phyloP scores from a whole-genome alignment of 371 early-diverging fungal species.

The Coemansia sp. region DNA sequence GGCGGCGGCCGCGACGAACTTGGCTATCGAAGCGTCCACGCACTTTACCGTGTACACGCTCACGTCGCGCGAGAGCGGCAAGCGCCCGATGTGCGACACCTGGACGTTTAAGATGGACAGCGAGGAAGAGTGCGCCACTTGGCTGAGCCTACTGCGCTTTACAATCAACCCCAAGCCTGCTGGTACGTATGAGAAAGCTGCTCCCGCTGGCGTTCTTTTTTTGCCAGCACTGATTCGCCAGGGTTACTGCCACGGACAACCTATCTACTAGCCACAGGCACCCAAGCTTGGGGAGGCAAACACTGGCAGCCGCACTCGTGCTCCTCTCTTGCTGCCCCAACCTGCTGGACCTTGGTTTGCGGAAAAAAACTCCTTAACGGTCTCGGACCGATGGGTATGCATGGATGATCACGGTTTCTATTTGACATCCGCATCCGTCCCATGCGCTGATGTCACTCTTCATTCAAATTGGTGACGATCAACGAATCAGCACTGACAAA shows the following conservation, averaged over 20 bases:
- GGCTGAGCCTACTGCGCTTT: constrained; percentile 34
- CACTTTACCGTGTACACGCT: constrained; percentile 52
- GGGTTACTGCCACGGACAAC: not conserved
- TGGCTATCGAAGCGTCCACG: constrained; percentile 32
- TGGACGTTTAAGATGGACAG: constrained; percentile 48
- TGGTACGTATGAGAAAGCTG: constrained; percentile 24
- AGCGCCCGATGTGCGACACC: constrained; percentile 50
- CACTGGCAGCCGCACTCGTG: too few relatives aligned
- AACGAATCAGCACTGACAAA: too few relatives aligned
- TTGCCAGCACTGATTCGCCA: not conserved
- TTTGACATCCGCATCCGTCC: too few relatives aligned
- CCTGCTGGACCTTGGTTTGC: too few relatives aligned
- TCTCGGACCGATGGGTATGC: too few relatives aligned
- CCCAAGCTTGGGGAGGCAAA: too few relatives aligned
- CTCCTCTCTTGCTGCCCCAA: too few relatives aligned
- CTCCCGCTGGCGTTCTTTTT: not conserved
- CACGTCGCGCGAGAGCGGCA: constrained; percentile 33
- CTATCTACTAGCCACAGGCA: not conserved
- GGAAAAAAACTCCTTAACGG: too few relatives aligned
- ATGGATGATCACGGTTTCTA: too few relatives aligned
- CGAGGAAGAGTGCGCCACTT: constrained; percentile 45
- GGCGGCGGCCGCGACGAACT: constrained; percentile 32
- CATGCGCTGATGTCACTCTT: not conserved
- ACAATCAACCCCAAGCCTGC: constrained; percentile 39
- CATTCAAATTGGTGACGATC: too few relatives aligned